Base-by-base conservation (phyloP, 2,329 filamentous ascomycete genomes). In the Malbranchea zuffiana region DNA sequence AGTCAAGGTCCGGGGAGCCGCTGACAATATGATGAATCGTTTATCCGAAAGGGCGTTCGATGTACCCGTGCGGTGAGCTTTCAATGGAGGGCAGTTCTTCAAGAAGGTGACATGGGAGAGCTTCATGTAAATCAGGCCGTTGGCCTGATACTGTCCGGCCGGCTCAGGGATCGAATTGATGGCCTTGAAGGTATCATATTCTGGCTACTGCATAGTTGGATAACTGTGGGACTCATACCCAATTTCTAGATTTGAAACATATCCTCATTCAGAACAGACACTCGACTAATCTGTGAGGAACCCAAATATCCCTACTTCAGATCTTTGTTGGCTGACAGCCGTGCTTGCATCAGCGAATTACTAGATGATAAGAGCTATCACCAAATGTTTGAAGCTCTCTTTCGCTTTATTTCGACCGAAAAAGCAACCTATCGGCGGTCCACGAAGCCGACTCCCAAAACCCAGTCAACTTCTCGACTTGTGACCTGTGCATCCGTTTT, bases 281-380 rank as follows among this genome's bases (percentile, higher is more conserved):
- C 20, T 56, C 50, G 28, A 49, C 54, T 16, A 59, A 52, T 39
- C 44, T 63, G 58, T 63, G 54, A 45, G 53, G 31, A 21, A 17
- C 35, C 29, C 31, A 42, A 17, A 15, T 12, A 8, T 21, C 17
- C 3, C 13, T 20, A 23, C 13, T 11, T 24, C 13, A 17, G n/a
- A 13, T 26, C 10, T 18, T 11, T 6, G 5, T 35, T n/a, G 6
- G 27, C 38, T 44, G 29, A 44, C 29, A 20, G 17, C 10, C 39
- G 27, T 12, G 16, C 18, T 15, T 29, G 34, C 30, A 39, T 33
- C 46, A 62, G 61, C 44, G 57, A 64, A 21, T 50, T 53, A 4
- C 65, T 94, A 21, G 72, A 71, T 30, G 84, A 93, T 53, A 82
- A 81, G 53, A 72, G 73, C n/a, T 93, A 82, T 47, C 80, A 90